phyloP scores from a whole-genome alignment of 371 early-diverging fungal species.

The Mortierella sp. region DNA sequence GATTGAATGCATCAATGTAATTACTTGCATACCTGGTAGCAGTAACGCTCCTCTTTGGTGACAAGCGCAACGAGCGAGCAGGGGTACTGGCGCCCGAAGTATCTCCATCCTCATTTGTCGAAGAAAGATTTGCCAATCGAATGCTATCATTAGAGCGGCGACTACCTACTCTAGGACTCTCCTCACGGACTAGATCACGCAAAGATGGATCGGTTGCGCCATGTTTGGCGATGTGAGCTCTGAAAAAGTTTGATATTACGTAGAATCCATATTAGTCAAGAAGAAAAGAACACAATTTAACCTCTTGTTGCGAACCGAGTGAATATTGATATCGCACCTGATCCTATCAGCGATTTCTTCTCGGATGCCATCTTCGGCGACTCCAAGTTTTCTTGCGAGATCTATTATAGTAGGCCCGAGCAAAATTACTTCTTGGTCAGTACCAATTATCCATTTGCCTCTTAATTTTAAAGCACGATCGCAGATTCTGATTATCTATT shows the following conservation, averaged over 20 bases:
- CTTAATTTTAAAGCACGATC: neutral
- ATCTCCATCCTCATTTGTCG: conserved; percentile 39
- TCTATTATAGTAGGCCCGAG: too few relatives aligned
- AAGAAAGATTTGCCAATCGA: conserved; percentile 27
- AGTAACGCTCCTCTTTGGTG: conserved; percentile 10
- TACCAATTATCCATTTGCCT: too few relatives aligned
- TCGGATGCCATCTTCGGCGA: conserved; percentile 28
- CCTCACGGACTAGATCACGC: conserved; percentile 29
- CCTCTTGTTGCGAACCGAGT: neutral
- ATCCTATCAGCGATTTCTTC: conserved; percentile 45
- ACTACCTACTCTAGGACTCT: conserved; percentile 12
- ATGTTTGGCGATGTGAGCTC: conserved; percentile 22
- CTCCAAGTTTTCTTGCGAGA: conserved; percentile 25
- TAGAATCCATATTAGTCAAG: too few relatives aligned
- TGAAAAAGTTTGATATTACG: neutral
- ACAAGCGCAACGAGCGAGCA: conserved; percentile 17
- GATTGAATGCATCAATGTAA: too few relatives aligned
- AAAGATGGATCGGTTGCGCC: conserved; percentile 22
- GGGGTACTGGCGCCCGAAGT: conserved; percentile 9
- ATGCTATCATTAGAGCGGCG: conserved; percentile 36
- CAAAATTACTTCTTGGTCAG: too few relatives aligned
- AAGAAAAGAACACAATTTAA: neutral
- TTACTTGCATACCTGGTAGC: neutral
- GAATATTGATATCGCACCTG: conserved; percentile 16
- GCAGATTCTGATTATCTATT: neutral